Evolutionary conservation across 192 early-diverging fungal genomes (phyloP).

Genomic region (Coemansia sp.): DNA sequence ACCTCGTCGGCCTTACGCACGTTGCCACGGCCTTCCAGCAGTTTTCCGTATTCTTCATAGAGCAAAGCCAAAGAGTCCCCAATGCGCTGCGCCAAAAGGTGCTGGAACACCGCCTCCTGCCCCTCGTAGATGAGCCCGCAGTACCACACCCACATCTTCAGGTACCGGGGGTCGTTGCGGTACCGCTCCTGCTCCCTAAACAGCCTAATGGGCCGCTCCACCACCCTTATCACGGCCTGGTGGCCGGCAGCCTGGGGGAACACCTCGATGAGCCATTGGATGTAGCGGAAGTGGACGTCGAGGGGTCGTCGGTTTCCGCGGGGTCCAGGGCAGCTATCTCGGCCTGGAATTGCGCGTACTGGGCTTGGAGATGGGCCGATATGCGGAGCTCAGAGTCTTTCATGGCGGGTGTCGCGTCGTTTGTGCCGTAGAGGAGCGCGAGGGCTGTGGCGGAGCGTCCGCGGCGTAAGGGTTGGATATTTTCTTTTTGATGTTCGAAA

Average conservation of each 20-base stretch:
- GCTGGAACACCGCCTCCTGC: slow-evolving; percentile 74
- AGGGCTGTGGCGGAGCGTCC: slow-evolving; percentile 65
- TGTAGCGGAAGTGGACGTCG: slow-evolving; percentile 61
- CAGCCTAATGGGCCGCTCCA: slow-evolving; percentile 49
- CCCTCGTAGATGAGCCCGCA: slow-evolving; percentile 51
- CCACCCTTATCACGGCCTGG: slow-evolving; percentile 54
- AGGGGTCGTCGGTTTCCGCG: slow-evolving; percentile 53
- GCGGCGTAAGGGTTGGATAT: slow-evolving; percentile 65
- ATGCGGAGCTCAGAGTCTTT: neutral
- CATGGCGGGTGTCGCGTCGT: slow-evolving; percentile 6
- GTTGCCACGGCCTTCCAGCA: slow-evolving; percentile 57
- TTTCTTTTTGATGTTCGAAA: slow-evolving; percentile 78
- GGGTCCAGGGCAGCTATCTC: slow-evolving; percentile 34
- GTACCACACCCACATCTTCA: slow-evolving; percentile 63
- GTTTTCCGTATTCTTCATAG: slow-evolving; percentile 75
- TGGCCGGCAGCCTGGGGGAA: slow-evolving; percentile 61
- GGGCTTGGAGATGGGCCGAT: slow-evolving; percentile 26
- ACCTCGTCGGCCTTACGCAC: slow-evolving; percentile 61
- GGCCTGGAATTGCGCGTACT: slow-evolving; percentile 39
- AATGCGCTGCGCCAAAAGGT: slow-evolving; percentile 69
- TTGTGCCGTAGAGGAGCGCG: slow-evolving; percentile 32
- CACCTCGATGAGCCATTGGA: slow-evolving; percentile 63
- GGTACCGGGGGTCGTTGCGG: slow-evolving; percentile 60
- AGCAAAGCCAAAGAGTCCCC: slow-evolving; percentile 63
- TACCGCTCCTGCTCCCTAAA: slow-evolving; percentile 61